Percentiles rank a stretch among this genome's conserved stretches.
Evolutionary conservation across 805 yeast genomes (phyloP).

Genomic region (Spathaspora gorwiae): DNA sequence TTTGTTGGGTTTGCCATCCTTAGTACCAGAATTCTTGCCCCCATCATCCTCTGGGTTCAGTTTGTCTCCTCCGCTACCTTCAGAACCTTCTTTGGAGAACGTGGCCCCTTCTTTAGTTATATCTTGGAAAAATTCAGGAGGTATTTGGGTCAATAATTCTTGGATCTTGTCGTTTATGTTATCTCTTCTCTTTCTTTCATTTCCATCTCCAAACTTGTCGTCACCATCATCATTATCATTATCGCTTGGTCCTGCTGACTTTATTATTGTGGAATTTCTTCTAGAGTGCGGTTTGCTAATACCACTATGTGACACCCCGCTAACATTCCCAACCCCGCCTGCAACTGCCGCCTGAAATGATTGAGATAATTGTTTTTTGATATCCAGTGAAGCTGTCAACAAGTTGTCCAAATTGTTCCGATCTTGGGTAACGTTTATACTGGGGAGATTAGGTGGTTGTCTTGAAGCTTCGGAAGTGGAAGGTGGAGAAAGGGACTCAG

Average conservation of each 20-base stretch:
- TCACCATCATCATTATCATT: conserved; percentile 22
- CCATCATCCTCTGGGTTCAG: conserved; percentile 14
- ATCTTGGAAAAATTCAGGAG: conserved; percentile 30
- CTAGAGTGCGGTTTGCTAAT: conserved; percentile 36
- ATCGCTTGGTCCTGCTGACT: conserved; percentile 17
- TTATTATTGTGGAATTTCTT: conserved; percentile 26
- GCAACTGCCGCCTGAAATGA: conserved; percentile 21
- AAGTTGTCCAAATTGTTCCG: conserved; percentile 15
- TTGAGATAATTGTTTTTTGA: conserved; percentile 39
- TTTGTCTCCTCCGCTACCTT: conserved; percentile 12
- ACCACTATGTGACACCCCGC: conserved; percentile 20
- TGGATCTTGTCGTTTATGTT: conserved; percentile 43
- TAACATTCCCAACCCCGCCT: conserved; percentile 10
- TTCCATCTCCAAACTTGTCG: conserved; percentile 26
- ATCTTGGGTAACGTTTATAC: conserved; percentile 26
- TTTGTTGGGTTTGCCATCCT: conserved; percentile 80
- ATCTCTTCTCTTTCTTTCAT: conserved; percentile 40
- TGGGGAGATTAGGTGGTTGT: conserved; percentile 18
- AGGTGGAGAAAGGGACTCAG: conserved; percentile 1
- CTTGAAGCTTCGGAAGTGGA: not conserved
- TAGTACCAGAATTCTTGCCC: conserved; percentile 50
- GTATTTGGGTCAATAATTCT: conserved; percentile 36
- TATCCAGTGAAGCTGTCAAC: conserved; percentile 29
- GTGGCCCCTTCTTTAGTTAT: conserved; percentile 17
- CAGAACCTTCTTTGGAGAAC: conserved; percentile 11